Evolutionary conservation across 2,329 filamentous ascomycete genomes (phyloP), one percentile per base, ranked within the genome.

Genomic region (Cytospora schulzeri): DNA sequence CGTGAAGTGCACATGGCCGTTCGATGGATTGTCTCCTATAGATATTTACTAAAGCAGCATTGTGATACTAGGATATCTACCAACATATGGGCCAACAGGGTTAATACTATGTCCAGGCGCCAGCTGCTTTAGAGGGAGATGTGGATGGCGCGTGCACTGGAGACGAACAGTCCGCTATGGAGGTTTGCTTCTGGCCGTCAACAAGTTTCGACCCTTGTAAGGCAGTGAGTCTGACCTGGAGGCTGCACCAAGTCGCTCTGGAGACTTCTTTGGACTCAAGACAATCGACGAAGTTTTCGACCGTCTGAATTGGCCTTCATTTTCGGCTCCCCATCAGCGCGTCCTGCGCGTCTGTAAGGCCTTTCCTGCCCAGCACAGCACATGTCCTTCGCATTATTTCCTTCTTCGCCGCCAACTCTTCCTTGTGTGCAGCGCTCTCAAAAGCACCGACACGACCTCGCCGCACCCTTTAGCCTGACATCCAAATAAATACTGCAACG

Each of bases 1-100:
- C 7, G 60, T 38, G 8, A 41, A 33, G n/a, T 3, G 59, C 59
- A 61, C 59, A 56, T 29, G 60, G 57, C 24, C 35, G n/a, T n/a
- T n/a, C n/a, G n/a, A n/a, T n/a, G n/a, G n/a, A n/a, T n/a, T n/a
- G n/a, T n/a, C n/a, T n/a, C 52, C 38, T 58, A 48, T 19, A 7
- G 6, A 48, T 9, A 35, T 24, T 24, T 24, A 26, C n/a, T 48
- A 26, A 28, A 61, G 26, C 35, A 51, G 38, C 31, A 55, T 29
- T 31, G 50, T n/a, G 45, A 26, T 1, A 24, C 26, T 41, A 48
- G 4, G 59, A 31, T 22, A 35, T 48, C 51, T 61, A 61, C 35
- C 58, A 31, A 31, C 29, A 41, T 24, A 28, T 0, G 28, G 41
- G 22, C 50, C 31, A 50, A 31, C 50, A 54, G 19, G 19, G 45